These are phyloP conservation scores for Solanum sejunctum DNA, from an alignment of 257 asterid genomes.

Conservation along the genomic window DNA sequence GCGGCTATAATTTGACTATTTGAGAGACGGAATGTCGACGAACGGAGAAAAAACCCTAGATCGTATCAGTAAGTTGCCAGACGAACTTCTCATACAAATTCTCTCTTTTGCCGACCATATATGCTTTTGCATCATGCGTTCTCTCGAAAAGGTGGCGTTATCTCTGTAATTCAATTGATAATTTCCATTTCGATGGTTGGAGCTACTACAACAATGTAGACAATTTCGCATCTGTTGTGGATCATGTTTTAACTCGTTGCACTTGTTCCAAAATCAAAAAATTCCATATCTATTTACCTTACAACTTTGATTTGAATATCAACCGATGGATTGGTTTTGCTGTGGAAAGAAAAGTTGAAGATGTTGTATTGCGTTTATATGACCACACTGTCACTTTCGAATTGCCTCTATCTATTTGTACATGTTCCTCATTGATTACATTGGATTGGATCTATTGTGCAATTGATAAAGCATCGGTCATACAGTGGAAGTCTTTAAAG, in stretches of 20 bases:
- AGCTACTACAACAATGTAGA: not conserved
- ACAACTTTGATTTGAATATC: not conserved
- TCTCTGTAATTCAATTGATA: not conserved
- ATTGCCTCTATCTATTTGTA: not conserved
- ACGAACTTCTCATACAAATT: not conserved
- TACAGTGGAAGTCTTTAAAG: not conserved
- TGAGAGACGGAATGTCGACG: not conserved
- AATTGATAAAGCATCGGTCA: too few relatives aligned
- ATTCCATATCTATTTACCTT: not conserved
- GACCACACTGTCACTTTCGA: not conserved
- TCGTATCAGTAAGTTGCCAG: not conserved
- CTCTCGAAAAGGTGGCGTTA: not conserved
- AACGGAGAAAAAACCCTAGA: not conserved
- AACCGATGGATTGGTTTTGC: not conserved
- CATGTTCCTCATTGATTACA: not conserved
- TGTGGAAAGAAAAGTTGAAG: not conserved
- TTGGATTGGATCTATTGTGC: too few relatives aligned
- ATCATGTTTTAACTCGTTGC: not conserved
- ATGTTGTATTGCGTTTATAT: not conserved
- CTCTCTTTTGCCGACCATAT: not conserved
- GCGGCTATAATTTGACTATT: too few relatives aligned
- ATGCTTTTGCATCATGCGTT: not conserved
- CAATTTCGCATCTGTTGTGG: not conserved
- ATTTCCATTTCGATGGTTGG: not conserved
- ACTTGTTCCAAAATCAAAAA: not conserved